Conservation (phyloP, 2,329 filamentous ascomycete species). For the Diaporthe ilicicola region DNA sequence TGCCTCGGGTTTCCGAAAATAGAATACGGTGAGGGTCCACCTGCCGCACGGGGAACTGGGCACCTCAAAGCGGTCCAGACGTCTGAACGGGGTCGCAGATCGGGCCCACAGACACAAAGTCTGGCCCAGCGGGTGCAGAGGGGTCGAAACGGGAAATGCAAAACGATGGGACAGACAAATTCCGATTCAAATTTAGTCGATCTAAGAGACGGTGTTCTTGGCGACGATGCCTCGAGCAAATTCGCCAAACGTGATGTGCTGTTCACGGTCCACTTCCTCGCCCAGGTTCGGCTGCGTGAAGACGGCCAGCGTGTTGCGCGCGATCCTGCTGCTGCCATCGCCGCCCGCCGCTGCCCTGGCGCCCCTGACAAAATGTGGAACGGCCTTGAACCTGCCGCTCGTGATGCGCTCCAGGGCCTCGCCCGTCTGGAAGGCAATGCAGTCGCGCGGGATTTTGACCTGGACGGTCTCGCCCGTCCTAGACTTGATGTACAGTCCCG, state of each 20-base stretch:
- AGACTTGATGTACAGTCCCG: conserved; percentile 94
- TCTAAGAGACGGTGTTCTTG: conserved; percentile 63
- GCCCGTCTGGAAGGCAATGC: conserved; percentile 95
- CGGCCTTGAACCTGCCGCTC: conserved; percentile 87
- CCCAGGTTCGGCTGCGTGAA: conserved; percentile 96
- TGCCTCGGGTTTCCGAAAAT: conserved; percentile 12
- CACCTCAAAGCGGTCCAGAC: background rate
- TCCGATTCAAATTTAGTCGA: conserved; percentile 1
- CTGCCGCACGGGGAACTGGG: background rate
- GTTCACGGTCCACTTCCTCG: conserved; percentile 76
- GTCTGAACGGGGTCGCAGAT: conserved; percentile 3
- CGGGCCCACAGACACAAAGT: conserved; percentile 5
- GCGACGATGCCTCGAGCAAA: conserved; percentile 72
- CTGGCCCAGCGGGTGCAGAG: conserved; percentile 9
- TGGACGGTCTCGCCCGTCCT: conserved; percentile 85
- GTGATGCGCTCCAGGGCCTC: conserved; percentile 93
- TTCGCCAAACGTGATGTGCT: conserved; percentile 76
- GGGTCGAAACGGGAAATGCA: conserved; percentile 3
- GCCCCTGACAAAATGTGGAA: conserved; percentile 93
- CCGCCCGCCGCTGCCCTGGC: conserved; percentile 64
- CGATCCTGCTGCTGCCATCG: conserved; percentile 55
- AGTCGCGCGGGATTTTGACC: conserved; percentile 89
- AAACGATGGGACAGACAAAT: background rate
- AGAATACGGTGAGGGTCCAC: conserved; percentile 14
- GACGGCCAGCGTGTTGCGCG: conserved; percentile 89